These are phyloP conservation scores for Fusarium liriodendri DNA, from an alignment of 2,329 filamentous ascomycete genomes.

Conservation along the genomic window DNA sequence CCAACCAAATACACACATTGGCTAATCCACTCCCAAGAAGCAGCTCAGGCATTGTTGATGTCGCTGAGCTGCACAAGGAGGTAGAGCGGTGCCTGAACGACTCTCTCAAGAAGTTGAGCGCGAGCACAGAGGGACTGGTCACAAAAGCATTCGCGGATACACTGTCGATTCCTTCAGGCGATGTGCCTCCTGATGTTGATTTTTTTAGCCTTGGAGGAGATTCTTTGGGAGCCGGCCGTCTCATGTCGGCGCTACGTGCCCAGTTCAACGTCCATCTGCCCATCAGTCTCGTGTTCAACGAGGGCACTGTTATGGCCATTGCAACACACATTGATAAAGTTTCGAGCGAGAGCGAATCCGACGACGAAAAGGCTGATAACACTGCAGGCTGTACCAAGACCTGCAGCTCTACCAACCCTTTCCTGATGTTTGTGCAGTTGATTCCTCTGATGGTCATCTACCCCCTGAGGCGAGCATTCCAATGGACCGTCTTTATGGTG, in stretches of 20 bases:
- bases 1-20: constrained; percentile 50
- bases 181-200: constrained; percentile 56
- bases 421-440: constrained; percentile 62
- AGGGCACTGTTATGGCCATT: constrained; percentile 57
- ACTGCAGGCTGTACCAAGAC: constrained; percentile 53
- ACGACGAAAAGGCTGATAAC: constrained; percentile 10
- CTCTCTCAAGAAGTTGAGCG: constrained; percentile 36
- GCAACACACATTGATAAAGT: constrained; percentile 52
- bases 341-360: constrained; percentile 7
- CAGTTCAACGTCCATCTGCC: constrained; percentile 61
- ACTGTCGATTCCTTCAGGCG: constrained; percentile 52
- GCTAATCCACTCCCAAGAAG: constrained; percentile 49
- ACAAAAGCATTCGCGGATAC: constrained; percentile 58
- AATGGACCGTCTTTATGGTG: constrained; percentile 65
- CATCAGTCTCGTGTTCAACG: constrained; percentile 63
- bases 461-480: constrained; percentile 61
- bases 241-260: constrained; percentile 62
- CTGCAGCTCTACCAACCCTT: constrained; percentile 61
- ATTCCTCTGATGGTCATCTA: constrained; percentile 61
- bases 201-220: constrained; percentile 67
- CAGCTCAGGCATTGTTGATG: constrained; percentile 48
- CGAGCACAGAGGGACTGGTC: constrained; percentile 52
- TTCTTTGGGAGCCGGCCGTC: constrained; percentile 63
- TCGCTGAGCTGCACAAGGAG: constrained; percentile 48
- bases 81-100: constrained; percentile 42